Percentiles rank a stretch among this genome's conserved stretches.
Evolutionary conservation across 495 filamentous ascomycete species (phyloP).

Genomic region (Barbatosphaeria neglecta): DNA sequence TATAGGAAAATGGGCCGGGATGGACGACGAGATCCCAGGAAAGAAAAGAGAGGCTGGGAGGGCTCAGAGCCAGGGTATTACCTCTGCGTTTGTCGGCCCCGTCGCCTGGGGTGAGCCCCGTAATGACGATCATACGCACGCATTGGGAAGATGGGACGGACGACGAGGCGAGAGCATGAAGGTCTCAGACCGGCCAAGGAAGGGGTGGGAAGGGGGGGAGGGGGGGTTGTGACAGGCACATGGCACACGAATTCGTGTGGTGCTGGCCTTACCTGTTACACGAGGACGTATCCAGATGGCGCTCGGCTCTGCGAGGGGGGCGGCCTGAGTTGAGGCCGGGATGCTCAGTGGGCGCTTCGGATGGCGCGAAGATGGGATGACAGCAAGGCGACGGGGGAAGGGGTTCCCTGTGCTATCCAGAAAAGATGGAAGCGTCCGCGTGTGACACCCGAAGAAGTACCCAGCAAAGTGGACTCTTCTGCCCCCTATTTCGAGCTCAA

Average conservation of each 20-base stretch:
- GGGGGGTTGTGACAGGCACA: background rate
- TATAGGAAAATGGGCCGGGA: slow-evolving; percentile 13
- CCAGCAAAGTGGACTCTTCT: too few relatives aligned
- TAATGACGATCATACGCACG: slow-evolving; percentile 22
- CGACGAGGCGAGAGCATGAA: background rate
- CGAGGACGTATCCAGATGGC: too few relatives aligned
- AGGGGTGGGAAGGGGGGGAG: background rate
- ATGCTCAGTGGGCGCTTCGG: background rate
- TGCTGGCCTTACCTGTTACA: too few relatives aligned
- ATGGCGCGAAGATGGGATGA: background rate
- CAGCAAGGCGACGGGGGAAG: background rate
- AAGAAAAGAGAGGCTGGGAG: slow-evolving; percentile 9
- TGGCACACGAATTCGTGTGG: too few relatives aligned
- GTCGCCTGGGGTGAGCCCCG: slow-evolving; percentile 10
- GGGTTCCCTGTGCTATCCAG: too few relatives aligned
- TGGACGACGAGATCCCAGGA: slow-evolving; percentile 3
- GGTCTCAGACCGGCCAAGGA: background rate
- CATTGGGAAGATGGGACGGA: slow-evolving; percentile 1
- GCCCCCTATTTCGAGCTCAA: too few relatives aligned
- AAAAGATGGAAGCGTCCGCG: too few relatives aligned
- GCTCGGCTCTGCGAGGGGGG: too few relatives aligned
- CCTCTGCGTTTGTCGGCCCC: background rate
- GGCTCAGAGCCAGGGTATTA: slow-evolving; percentile 2
- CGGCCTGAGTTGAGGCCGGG: background rate
- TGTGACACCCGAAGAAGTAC: too few relatives aligned